A percentile compares a stretch with the other conserved stretches of the same genome.
These are phyloP conservation scores for Tympanopsis confertula DNA, from an alignment of 2,329 filamentous ascomycete species.

Conservation along the genomic window DNA sequence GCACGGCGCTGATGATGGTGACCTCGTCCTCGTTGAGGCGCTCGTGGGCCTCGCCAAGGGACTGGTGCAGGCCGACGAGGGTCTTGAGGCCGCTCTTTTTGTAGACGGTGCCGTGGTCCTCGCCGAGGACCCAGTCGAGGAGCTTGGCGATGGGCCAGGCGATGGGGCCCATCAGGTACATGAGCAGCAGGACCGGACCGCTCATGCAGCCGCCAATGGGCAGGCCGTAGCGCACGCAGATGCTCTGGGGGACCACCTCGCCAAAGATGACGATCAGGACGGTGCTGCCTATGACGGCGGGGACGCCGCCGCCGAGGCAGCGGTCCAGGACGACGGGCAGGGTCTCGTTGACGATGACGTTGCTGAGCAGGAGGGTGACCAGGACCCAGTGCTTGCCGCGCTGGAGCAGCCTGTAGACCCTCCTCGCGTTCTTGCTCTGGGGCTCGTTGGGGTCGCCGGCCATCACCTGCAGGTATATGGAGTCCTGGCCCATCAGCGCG, in stretches of 20 bases:
- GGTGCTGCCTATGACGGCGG: slow-evolving; percentile 85
- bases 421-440: slow-evolving; percentile 74
- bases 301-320: slow-evolving; percentile 86
- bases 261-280: slow-evolving; percentile 96
- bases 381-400: slow-evolving; percentile 97
- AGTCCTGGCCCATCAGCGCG: slow-evolving; percentile 57
- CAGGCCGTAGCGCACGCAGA: slow-evolving; percentile 91
- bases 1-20: slow-evolving; percentile 92
- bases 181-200: slow-evolving; percentile 72
- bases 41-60: slow-evolving; percentile 73
- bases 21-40: slow-evolving; percentile 94
- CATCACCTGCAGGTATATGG: slow-evolving; percentile 93
- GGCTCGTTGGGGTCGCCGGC: slow-evolving; percentile 71
- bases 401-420: slow-evolving; percentile 68
- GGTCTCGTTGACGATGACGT: slow-evolving; percentile 96
- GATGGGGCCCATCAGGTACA: slow-evolving; percentile 83
- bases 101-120: slow-evolving; percentile 93
- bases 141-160: slow-evolving; percentile 94
- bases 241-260: slow-evolving; percentile 87
- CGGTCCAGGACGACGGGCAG: slow-evolving; percentile 89
- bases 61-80: slow-evolving; percentile 90
- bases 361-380: slow-evolving; percentile 83
- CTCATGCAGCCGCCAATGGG: slow-evolving; percentile 92
- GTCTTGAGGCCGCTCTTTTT: slow-evolving; percentile 97
- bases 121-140: slow-evolving; percentile 81